Evolutionary conservation across 768 basidiomycete species (phyloP), one percentile per base, ranked within the genome.

Genomic region (Leucocoprinus sp.): DNA sequence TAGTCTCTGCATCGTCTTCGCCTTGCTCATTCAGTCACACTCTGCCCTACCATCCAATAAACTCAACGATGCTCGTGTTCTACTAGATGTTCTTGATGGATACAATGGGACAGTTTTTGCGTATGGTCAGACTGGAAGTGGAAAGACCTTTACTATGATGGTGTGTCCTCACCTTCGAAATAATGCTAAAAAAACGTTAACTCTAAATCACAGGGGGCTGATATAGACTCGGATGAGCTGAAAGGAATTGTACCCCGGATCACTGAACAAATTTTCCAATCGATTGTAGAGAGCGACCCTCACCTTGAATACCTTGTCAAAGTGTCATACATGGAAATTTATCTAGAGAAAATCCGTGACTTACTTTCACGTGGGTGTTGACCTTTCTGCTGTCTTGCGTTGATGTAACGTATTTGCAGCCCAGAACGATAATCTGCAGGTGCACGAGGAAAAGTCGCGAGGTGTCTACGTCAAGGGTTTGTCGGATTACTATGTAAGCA

Each of bases 311-410:
- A 99, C 63, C 81, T 97, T 53, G 96, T 99, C 62, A 99, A 99
- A 68, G 96, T 97, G 42, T 96, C 92, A 27, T 99, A 98, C 64
- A 97, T 99, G 95, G 96, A 99, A 69, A 98, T 99, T 49, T 99
- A 99, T 65, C 75, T 98, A 50, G 96, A 99, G 65, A 80, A 84
- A 51, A 91, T 99, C 54, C 78, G 93, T 42, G 96, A 99, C 74
- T 68, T 99, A 45, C 75, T 99, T 43, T 85, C 92, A 50, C 96
- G 95, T 98, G 64, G 59, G 95, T 77, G 21, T 5, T 19, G 5
- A 22, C 26, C 26, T 26, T 28, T 1, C 15, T 27, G 8, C 27
- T 33, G 47, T 21, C 33, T 52, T 12, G 40, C 17, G 9, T 17
- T 42, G 27, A 36, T 42, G 55, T 43, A 44, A 23, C 28, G 51